Evolutionary conservation across 106 monocot genomes (phyloP).

Genomic region (Narthecium ossifragum): DNA sequence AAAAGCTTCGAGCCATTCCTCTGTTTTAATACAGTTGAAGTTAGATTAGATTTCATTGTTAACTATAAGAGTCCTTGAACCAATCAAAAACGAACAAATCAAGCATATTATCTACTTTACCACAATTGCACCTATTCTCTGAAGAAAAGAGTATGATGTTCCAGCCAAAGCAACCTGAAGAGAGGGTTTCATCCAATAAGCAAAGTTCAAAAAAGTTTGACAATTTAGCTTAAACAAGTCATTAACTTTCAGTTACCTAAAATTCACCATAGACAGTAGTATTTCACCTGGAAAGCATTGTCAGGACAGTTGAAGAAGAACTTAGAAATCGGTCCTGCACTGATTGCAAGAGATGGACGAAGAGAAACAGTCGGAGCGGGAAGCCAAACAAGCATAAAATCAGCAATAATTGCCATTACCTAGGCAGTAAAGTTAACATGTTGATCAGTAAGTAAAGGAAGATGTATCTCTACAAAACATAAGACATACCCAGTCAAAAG

Average conservation of each 20-base stretch:
- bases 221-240: too few relatives aligned
- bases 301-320: slow-evolving; percentile 85
- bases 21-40: slow-evolving; percentile 29
- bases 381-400: slow-evolving; percentile 99
- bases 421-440: slow-evolving; percentile 14
- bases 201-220: neutral
- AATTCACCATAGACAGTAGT: too few relatives aligned
- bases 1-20: slow-evolving; percentile 73
- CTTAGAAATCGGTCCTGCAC: slow-evolving; percentile 71
- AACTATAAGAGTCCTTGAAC: too few relatives aligned
- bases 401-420: slow-evolving; percentile 98
- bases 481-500: too few relatives aligned
- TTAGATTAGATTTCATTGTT: neutral
- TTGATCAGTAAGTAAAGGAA: slow-evolving; percentile 5
- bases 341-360: slow-evolving; percentile 53
- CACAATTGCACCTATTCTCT: slow-evolving; percentile 69
- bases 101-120: slow-evolving; percentile 18
- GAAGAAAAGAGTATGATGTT: slow-evolving; percentile 66
- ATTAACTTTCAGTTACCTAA: too few relatives aligned
- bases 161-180: slow-evolving; percentile 69
- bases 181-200: slow-evolving; percentile 1
- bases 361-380: slow-evolving; percentile 95
- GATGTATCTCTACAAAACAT: too few relatives aligned
- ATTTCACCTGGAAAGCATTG: slow-evolving; percentile 98
- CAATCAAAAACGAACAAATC: neutral